Evolutionary conservation across 768 basidiomycete species (phyloP).

Genomic region (Russula ochroleuca): DNA sequence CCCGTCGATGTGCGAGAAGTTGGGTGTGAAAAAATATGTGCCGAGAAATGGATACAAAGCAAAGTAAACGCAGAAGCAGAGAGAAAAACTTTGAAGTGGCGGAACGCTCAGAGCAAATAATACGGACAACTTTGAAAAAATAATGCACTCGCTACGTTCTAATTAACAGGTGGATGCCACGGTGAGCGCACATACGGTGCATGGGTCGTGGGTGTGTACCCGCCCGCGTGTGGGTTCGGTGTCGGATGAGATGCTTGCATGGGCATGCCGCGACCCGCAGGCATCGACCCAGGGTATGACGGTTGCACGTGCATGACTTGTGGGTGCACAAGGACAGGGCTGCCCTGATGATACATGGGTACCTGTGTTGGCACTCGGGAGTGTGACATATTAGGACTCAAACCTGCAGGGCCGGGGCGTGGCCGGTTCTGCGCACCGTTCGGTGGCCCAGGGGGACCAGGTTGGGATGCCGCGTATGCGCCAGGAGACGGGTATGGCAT

Average conservation of each 20-base stretch:
- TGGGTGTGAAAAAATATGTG: slow-evolving; percentile 6
- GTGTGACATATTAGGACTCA: slow-evolving; percentile 66
- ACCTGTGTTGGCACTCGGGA: slow-evolving; percentile 37
- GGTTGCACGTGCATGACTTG: slow-evolving; percentile 36
- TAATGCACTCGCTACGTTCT: slow-evolving; percentile 4
- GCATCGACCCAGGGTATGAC: slow-evolving; percentile 32
- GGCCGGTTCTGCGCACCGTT: slow-evolving; percentile 39
- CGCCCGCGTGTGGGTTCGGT: slow-evolving; percentile 24
- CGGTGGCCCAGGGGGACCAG: slow-evolving; percentile 41
- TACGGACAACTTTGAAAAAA: not conserved
- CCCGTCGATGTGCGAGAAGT: not conserved
- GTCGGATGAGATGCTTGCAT: slow-evolving; percentile 41
- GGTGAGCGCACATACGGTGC: slow-evolving; percentile 15
- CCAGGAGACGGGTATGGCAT: slow-evolving; percentile 61
- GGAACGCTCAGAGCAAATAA: slow-evolving; percentile 5
- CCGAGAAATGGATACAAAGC: slow-evolving; percentile 22
- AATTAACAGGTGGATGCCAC: slow-evolving; percentile 2
- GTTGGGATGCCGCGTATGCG: slow-evolving; percentile 40
- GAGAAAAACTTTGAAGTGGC: not conserved
- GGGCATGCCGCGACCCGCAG: slow-evolving; percentile 38
- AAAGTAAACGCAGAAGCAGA: not conserved
- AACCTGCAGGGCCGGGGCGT: slow-evolving; percentile 39
- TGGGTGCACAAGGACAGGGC: slow-evolving; percentile 63
- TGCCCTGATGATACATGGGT: slow-evolving; percentile 59
- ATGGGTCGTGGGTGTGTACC: slow-evolving; percentile 21